Base-by-base conservation (phyloP, 1,284 basidiomycete species). In the Neolentinus lepideus region DNA sequence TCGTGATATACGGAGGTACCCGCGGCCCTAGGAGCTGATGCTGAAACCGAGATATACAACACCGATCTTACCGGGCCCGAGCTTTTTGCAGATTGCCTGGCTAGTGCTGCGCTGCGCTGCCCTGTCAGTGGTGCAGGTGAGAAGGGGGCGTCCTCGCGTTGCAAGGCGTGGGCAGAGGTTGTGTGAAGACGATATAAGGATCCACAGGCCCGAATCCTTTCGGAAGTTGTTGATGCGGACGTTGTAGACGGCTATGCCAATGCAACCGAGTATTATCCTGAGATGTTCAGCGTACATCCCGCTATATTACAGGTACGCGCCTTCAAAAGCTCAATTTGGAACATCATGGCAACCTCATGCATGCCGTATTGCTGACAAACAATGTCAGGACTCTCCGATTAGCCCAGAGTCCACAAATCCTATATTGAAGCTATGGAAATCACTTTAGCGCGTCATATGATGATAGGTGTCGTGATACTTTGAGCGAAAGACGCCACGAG, bases 51-150 rank as follows among this genome's bases (percentile, higher is more conserved):
- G 38, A 43, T 3, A 43, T 21, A n/a, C 38, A 43, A 43, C 16
- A 43, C 38, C 38, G 38, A 43, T 43, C 38, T 43, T 43, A 43
- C 38, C 38, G 38, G 38, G 38, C n/a, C 38, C 38, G 38, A 43
- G 16, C 16, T 43, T 6, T 43, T 4, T 43, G 33, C 33, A 35
- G 33, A 35, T 35, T 9, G n/a, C n/a, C n/a, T 31, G 29, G 29
- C 29, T 31, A 4, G 19, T 6, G 19, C 19, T 4, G 38, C 38
- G 8, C 38, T 43, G 38, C 16, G 16, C n/a, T 43, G n/a, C n/a
- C n/a, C n/a, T n/a, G n/a, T n/a, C n/a, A n/a, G n/a, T n/a, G n/a
- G n/a, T n/a, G 38, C 8, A 21, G 38, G 38, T 43, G 38, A 43
- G 38, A 43, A 21, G 19, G 12, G 38, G 38, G 12, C 16, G 33